phyloP scores from a whole-genome alignment of 768 basidiomycete species.

The Psilocybe cyanescens region DNA sequence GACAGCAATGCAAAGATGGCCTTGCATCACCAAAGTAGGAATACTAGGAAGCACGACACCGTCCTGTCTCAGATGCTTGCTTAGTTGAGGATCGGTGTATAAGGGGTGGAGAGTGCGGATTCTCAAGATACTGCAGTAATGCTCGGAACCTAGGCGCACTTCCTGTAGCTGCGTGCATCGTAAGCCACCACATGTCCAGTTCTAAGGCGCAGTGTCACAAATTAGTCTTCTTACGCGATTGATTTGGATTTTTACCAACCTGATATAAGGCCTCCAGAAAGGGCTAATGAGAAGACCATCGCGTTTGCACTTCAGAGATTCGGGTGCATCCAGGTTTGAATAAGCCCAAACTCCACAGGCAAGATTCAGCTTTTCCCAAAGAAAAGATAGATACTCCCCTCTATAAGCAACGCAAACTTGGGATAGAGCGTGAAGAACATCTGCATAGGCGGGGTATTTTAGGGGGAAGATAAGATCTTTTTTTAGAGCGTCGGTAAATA shows the following conservation, averaged over 20 bases:
- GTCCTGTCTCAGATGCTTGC: too few species aligned
- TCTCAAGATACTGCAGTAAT: too few species aligned
- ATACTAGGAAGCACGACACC: too few species aligned
- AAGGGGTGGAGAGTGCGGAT: too few species aligned
- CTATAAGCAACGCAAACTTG: too few species aligned
- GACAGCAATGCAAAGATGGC: too few species aligned
- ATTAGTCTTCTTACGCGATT: background rate
- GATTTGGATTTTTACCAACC: slow-evolving; percentile 1
- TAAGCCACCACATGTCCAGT: background rate
- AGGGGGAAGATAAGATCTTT: too few species aligned
- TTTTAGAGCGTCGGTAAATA: too few species aligned
- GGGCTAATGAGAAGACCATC: slow-evolving; percentile 17
- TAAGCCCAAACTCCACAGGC: background rate
- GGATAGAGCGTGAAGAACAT: too few species aligned
- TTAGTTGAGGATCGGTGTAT: too few species aligned
- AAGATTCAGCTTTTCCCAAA: slow-evolving; percentile 17
- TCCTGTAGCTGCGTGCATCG: background rate
- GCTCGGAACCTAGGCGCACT: background rate
- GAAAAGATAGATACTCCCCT: slow-evolving; percentile 5
- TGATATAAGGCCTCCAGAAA: slow-evolving; percentile 11
- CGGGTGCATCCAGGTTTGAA: slow-evolving; percentile 1
- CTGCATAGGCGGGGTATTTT: too few species aligned
- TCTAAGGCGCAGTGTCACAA: background rate
- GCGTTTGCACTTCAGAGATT: slow-evolving; percentile 15
- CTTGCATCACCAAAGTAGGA: too few species aligned